A percentile compares a stretch with the other conserved stretches of the same genome.
Conservation (phyloP, 106 monocot genomes). For the Xerophyta viscosa region DNA sequence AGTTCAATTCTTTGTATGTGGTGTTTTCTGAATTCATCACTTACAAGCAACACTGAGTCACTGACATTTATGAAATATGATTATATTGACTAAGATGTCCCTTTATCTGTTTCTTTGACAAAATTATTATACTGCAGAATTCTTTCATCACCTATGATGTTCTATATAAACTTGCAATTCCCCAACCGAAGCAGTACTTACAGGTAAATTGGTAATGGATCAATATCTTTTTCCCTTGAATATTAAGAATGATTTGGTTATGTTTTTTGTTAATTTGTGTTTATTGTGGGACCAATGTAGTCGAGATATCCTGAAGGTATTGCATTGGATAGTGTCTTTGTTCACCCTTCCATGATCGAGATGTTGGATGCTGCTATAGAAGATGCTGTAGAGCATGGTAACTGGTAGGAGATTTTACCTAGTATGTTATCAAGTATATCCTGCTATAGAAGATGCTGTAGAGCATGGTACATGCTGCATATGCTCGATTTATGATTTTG, state of each 20-base stretch:
- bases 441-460: conserved; percentile 80
- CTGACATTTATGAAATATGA: too few relatives aligned
- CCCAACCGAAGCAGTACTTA: conserved; percentile 93
- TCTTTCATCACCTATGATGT: conserved; percentile 86
- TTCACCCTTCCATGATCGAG: conserved; percentile 83
- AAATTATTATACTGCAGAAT: conserved; percentile 54
- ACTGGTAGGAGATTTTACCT: conserved; percentile 43
- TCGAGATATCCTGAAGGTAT: conserved; percentile 92
- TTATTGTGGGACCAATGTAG: conserved; percentile 36
- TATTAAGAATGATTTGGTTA: conserved; percentile 4
- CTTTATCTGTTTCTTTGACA: neutral
- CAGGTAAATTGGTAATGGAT: conserved; percentile 44
- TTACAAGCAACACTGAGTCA: too few relatives aligned
- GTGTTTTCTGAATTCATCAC: too few relatives aligned
- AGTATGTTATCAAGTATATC: too few relatives aligned
- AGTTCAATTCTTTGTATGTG: too few relatives aligned
- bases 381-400: conserved; percentile 77
- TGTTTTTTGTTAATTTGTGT: conserved; percentile 8
- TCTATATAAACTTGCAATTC: conserved; percentile 79
- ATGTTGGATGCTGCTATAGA: conserved; percentile 91
- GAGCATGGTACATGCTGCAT: conserved; percentile 61
- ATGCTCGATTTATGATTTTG: conserved; percentile 5
- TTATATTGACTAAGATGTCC: too few relatives aligned
- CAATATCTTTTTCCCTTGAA: too few relatives aligned
- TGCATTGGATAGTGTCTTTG: conserved; percentile 65